These are phyloP conservation scores for Microdochium paspali DNA, from an alignment of 2,329 filamentous ascomycete genomes.

Conservation along the genomic window DNA sequence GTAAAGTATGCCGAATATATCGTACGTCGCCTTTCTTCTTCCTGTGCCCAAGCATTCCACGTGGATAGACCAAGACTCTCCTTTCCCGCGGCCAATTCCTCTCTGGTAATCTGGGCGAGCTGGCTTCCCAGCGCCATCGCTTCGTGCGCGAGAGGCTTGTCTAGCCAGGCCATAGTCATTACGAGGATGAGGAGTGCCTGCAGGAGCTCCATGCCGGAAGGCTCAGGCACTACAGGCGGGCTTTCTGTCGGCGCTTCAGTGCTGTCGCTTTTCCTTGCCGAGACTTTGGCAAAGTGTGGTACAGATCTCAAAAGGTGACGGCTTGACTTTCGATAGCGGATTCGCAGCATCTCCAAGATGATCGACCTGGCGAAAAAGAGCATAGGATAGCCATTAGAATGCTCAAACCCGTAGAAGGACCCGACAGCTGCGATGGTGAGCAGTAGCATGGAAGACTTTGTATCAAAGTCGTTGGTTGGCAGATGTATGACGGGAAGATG, in stretches of 20 bases:
- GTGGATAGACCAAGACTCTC: background rate
- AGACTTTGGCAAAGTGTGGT: background rate
- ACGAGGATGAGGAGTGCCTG: background rate
- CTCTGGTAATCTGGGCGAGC: background rate
- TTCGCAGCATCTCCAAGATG: background rate
- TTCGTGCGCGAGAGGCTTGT: background rate
- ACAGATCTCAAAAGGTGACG: background rate
- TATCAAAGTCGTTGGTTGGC: background rate
- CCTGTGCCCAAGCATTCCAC: background rate
- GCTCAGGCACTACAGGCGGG: background rate
- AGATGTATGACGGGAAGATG: background rate
- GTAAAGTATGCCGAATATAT: background rate
- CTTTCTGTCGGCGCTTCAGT: background rate
- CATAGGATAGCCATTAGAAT: background rate
- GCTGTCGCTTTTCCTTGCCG: background rate
- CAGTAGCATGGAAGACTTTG: background rate
- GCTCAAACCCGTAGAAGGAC: background rate
- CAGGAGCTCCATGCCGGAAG: background rate
- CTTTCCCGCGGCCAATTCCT: background rate
- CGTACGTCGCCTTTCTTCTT: background rate
- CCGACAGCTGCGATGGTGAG: background rate
- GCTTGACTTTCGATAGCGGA: background rate
- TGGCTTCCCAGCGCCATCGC: background rate
- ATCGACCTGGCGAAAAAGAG: background rate
- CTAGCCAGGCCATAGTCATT: background rate